Evolutionary conservation across 495 filamentous ascomycete species (phyloP).

Genomic region (Penicillium subrubescens): DNA sequence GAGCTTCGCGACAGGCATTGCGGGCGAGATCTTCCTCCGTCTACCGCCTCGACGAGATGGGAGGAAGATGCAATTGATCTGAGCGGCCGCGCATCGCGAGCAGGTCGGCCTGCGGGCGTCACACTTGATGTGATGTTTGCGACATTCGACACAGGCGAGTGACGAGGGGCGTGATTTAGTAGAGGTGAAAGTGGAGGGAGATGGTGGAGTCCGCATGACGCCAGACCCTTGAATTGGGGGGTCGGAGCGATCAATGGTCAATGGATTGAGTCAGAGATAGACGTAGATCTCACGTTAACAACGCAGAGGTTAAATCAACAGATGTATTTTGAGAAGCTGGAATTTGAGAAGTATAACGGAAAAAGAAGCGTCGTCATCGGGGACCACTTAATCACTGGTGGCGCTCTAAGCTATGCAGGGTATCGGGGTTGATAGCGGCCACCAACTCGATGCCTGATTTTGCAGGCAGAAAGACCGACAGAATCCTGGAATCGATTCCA

Average conservation of each 20-base stretch:
- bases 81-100: background rate
- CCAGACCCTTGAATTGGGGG: background rate
- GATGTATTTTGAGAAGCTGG: background rate
- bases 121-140: constrained; percentile 46
- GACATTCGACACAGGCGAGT: constrained; percentile 44
- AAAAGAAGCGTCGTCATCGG: background rate
- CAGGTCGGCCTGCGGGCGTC: constrained; percentile 33
- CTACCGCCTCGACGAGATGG: constrained; percentile 1
- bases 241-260: background rate
- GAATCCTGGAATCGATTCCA: no score
- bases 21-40: background rate
- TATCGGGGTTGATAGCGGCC: no score
- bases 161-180: constrained; percentile 3
- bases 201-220: background rate
- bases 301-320: background rate
- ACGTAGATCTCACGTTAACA: background rate
- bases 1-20: background rate
- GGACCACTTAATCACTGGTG: background rate
- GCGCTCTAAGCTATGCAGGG: no score
- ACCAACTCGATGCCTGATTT: no score
- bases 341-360: background rate
- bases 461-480: no score
- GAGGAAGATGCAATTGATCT: constrained; percentile 1
- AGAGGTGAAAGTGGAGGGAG: background rate
- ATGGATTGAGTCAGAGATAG: background rate